Base-by-base conservation (phyloP, 2,329 filamentous ascomycete species). In the Ceratocystis smalleyi region DNA sequence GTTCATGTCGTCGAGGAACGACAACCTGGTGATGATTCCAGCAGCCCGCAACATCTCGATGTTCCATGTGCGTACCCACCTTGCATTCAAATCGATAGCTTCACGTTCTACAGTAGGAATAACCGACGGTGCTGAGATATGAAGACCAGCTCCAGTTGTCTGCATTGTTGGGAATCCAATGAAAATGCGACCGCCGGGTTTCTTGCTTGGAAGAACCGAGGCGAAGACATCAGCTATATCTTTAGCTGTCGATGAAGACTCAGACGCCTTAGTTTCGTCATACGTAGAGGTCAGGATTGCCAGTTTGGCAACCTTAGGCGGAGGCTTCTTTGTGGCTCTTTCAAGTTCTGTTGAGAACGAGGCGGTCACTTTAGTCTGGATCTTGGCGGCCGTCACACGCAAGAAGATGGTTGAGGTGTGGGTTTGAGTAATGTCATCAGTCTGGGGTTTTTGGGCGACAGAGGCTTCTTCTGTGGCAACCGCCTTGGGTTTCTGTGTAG, bases 111-210 rank as follows among this genome's bases (percentile, higher is more conserved):
- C 95, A 0, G 94, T 99, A 0, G 94, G 94, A 65, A 99, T 99
- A 15, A 99, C 86, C 0, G 92, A 96, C 0, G 91, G 94, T 0
- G 94, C 94, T 12, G 92, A 97, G 35, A 99, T 88, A 73, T 99
- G 94, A 72, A 95, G 88, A 17, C 92, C 88, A 32, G 92, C 85
- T 64, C 92, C 94, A 0, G 95, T 99, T 0, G 94, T 99, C 76
- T 99, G 94, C 69, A 92, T 91, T 1, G 94, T 99, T 2, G 94
- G 92, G 71, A 99, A 99, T 0, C 94, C 94, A 71, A 99, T 99
- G 71, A 97, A 99, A 64, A 99, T 88, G 63, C 89, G 86, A 5
- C 94, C 94, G 7, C 83, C 83, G 0, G 82, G 82, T 69, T 89
- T 88, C 73, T 91, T 95, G 65, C 83, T 90, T 1, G 94, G 94